Conservation (phyloP, 805 yeast species). For the Candida sakaeoensis region DNA sequence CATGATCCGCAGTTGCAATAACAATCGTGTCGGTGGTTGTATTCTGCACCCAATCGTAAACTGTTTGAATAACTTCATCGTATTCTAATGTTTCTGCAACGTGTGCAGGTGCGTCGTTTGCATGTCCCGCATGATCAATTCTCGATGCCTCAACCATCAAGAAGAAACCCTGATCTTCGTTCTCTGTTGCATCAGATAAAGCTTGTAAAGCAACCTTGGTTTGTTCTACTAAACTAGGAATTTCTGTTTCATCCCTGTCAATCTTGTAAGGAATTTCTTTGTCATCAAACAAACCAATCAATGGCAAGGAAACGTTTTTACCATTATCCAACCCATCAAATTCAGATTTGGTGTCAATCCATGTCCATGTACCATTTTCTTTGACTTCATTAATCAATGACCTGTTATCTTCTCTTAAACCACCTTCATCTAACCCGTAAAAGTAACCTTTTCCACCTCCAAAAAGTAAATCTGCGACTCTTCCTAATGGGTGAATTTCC, state of each 20-base stretch:
- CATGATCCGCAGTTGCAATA: conserved; percentile 87
- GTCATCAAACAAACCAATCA: conserved; percentile 71
- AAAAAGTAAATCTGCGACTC: conserved; percentile 74
- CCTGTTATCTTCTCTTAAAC: conserved; percentile 66
- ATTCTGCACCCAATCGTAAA: conserved; percentile 60
- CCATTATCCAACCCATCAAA: conserved; percentile 59
- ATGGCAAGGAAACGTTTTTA: conserved; percentile 62
- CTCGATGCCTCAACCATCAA: conserved; percentile 85
- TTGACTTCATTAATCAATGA: conserved; percentile 64
- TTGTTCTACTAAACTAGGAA: conserved; percentile 79
- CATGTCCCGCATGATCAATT: conserved; percentile 94
- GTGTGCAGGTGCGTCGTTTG: conserved; percentile 90
- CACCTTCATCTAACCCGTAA: conserved; percentile 54
- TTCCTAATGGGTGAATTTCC: conserved; percentile 63
- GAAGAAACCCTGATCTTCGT: conserved; percentile 81
- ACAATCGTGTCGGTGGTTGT: conserved; percentile 73
- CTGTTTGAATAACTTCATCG: conserved; percentile 75
- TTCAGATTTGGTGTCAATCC: conserved; percentile 52
- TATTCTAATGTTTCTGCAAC: conserved; percentile 85
- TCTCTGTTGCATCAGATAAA: conserved; percentile 59
- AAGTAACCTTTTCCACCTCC: conserved; percentile 92
- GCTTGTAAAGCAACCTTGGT: conserved; percentile 69
- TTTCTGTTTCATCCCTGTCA: conserved; percentile 57
- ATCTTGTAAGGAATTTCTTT: conserved; percentile 80
- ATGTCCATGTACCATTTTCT: conserved; percentile 44